Percentiles rank a stretch among this genome's conserved stretches.
phyloP scores from a whole-genome alignment of 1,139 yeast genomes.

The Arxiozyma bovina region DNA sequence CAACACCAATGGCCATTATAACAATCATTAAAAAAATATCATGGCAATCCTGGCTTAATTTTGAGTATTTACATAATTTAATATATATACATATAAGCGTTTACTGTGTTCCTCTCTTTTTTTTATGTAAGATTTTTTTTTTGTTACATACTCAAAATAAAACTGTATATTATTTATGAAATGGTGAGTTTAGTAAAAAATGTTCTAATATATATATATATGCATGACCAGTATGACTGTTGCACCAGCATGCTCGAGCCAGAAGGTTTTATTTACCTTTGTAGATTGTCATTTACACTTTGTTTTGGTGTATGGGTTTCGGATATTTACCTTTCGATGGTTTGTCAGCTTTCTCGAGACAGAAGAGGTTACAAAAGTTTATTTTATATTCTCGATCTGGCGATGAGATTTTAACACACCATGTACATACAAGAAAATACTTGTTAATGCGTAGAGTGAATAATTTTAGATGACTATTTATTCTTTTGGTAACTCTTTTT shows the following conservation, averaged over 20 bases:
- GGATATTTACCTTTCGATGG: no score
- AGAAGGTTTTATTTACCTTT: neutral
- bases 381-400: neutral
- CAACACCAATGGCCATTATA: neutral
- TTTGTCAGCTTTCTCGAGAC: neutral
- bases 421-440: no score
- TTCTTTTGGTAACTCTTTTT: no score
- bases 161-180: conserved; percentile 2
- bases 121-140: neutral
- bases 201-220: no score
- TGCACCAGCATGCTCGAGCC: neutral
- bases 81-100: neutral
- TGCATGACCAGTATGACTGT: no score
- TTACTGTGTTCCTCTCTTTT: neutral
- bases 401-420: neutral
- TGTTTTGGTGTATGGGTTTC: neutral
- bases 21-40: neutral
- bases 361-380: neutral
- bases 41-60: neutral
- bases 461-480: no score
- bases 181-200: neutral
- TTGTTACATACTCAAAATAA: neutral
- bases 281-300: no score
- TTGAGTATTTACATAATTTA: neutral
- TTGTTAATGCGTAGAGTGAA: no score